Evolutionary conservation across 2,329 filamentous ascomycete genomes (phyloP).

Genomic region (Aspergillus latus): DNA sequence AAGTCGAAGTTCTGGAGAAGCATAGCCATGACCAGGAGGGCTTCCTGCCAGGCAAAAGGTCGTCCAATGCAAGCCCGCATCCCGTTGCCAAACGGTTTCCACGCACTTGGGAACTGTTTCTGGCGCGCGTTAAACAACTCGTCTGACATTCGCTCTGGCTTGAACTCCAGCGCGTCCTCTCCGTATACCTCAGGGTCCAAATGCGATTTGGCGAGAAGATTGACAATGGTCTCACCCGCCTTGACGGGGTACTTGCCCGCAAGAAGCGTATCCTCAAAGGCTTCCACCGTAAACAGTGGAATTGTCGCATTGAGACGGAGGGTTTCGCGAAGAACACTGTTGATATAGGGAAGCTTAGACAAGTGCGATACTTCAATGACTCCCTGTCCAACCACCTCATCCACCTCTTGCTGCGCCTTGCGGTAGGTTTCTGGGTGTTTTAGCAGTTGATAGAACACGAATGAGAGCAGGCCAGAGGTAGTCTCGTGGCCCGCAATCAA

Average conservation of each 20-base stretch:
- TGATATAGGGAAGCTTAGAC: slow-evolving; percentile 64
- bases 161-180: slow-evolving; percentile 64
- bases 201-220: slow-evolving; percentile 58
- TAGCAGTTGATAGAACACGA: slow-evolving; percentile 63
- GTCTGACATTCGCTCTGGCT: slow-evolving; percentile 70
- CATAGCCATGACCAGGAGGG: slow-evolving; percentile 60
- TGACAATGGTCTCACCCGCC: slow-evolving; percentile 51
- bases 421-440: slow-evolving; percentile 61
- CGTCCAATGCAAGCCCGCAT: slow-evolving; percentile 70
- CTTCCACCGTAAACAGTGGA: background rate
- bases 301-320: slow-evolving; percentile 6
- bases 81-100: slow-evolving; percentile 76
- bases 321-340: slow-evolving; percentile 3
- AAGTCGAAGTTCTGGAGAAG: slow-evolving; percentile 73
- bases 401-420: slow-evolving; percentile 67
- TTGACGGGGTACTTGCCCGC: slow-evolving; percentile 63
- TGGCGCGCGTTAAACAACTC: slow-evolving; percentile 57
- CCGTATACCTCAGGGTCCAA: slow-evolving; percentile 65
- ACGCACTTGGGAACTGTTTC: slow-evolving; percentile 61
- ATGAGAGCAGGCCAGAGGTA: slow-evolving; percentile 66
- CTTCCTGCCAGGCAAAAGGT: slow-evolving; percentile 74
- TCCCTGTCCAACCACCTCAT: slow-evolving; percentile 60
- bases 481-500: slow-evolving; percentile 71
- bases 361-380: slow-evolving; percentile 61
- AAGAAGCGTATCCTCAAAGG: background rate